Percentiles rank a stretch among this genome's conserved stretches.
phyloP scores from a whole-genome alignment of 2,329 filamentous ascomycete genomes.

The Phialophora expanda region DNA sequence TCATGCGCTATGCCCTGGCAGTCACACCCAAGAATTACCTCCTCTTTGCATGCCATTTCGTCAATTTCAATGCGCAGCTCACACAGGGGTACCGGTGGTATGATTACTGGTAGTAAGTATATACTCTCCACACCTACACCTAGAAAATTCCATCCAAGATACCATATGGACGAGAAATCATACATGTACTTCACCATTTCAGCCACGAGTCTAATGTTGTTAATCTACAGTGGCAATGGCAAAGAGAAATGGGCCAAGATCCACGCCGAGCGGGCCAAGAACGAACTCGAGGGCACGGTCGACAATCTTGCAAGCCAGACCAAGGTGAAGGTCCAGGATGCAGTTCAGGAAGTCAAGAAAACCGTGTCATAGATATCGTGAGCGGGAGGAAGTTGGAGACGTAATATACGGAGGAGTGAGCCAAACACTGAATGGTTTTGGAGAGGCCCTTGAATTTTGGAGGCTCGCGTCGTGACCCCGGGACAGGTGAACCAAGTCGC shows the following conservation, averaged over 20 bases:
- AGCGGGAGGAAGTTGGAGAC: not conserved
- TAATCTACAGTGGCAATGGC: conserved; percentile 25
- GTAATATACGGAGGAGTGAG: not conserved
- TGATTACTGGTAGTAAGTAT: conserved; percentile 61
- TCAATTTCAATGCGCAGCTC: conserved; percentile 67
- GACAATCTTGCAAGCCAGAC: conserved; percentile 32
- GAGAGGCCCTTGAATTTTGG: not conserved
- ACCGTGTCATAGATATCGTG: conserved; percentile 31
- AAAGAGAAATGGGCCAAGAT: conserved; percentile 34
- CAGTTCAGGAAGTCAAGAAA: conserved; percentile 37
- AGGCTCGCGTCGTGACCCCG: not conserved
- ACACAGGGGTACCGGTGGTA: conserved; percentile 67
- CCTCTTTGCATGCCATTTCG: conserved; percentile 69
- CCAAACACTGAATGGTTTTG: not conserved
- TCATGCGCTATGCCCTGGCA: conserved; percentile 71
- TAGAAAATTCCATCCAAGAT: not conserved
- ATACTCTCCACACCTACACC: not conserved
- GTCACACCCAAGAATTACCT: conserved; percentile 69
- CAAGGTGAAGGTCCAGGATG: conserved; percentile 32
- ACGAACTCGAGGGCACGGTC: conserved; percentile 21
- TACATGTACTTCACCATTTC: not conserved
- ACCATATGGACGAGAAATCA: not conserved
- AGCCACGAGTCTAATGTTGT: conserved; percentile 6
- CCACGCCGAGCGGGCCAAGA: conserved; percentile 29
- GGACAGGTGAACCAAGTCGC: not conserved